Conservation (phyloP, 805 yeast species). For the Nakazawaea pomicola region DNA sequence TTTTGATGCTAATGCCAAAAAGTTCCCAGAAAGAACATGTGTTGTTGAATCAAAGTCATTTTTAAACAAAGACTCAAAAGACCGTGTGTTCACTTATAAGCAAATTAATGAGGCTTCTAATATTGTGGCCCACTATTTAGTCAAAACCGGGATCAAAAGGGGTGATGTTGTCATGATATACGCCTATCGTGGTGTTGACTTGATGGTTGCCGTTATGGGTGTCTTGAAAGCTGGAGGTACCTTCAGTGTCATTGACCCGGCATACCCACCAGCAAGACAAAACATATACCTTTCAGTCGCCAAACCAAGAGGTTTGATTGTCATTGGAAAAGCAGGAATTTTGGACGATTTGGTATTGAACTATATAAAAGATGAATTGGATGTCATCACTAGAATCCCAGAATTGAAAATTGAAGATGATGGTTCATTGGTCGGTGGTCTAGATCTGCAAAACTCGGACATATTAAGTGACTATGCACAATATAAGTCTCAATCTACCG, state of each 20-base stretch:
- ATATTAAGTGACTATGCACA: slow-evolving; percentile 41
- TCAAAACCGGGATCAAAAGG: slow-evolving; percentile 70
- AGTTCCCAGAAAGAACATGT: slow-evolving; percentile 82
- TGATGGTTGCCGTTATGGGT: slow-evolving; percentile 96
- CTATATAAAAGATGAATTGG: slow-evolving; percentile 68
- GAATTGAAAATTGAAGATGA: slow-evolving; percentile 72
- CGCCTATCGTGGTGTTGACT: slow-evolving; percentile 95
- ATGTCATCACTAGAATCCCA: slow-evolving; percentile 69
- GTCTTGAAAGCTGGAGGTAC: slow-evolving; percentile 98
- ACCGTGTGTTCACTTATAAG: slow-evolving; percentile 74
- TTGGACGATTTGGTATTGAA: slow-evolving; percentile 74
- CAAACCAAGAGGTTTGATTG: slow-evolving; percentile 85
- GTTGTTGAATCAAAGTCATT: slow-evolving; percentile 87
- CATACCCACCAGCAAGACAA: slow-evolving; percentile 98
- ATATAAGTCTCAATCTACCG: slow-evolving; percentile 58
- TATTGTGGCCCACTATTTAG: slow-evolving; percentile 84
- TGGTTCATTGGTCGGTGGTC: slow-evolving; percentile 68
- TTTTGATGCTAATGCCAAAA: slow-evolving; percentile 79
- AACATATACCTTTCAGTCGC: slow-evolving; percentile 91
- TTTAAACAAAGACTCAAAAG: slow-evolving; percentile 43
- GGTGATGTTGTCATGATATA: slow-evolving; percentile 98
- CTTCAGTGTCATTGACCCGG: slow-evolving; percentile 97
- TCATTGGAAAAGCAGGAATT: slow-evolving; percentile 84
- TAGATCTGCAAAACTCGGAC: slow-evolving; percentile 37
- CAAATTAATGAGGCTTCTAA: slow-evolving; percentile 94